These are phyloP conservation scores for Penicillium cosmopolitanum DNA, from an alignment of 495 filamentous ascomycete species.

Conservation along the genomic window DNA sequence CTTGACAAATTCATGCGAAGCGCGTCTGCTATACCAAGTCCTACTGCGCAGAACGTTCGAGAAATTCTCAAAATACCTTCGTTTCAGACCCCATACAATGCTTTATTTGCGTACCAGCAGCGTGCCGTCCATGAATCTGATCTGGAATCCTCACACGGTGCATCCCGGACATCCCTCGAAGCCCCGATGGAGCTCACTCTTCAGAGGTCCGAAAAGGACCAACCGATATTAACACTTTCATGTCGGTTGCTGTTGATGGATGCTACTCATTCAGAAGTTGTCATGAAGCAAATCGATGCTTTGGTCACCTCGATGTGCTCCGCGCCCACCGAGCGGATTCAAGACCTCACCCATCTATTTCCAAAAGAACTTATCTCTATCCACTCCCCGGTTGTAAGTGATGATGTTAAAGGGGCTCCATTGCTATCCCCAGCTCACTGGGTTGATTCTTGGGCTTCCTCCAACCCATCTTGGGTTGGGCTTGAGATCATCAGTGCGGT, in stretches of 20 bases:
- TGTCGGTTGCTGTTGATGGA: background rate
- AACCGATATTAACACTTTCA: background rate
- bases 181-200: background rate
- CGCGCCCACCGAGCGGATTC: background rate
- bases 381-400: background rate
- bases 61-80: background rate
- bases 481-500: background rate
- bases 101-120: background rate
- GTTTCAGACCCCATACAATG: background rate
- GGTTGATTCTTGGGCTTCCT: constrained; percentile 15
- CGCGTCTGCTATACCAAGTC: background rate
- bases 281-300: background rate
- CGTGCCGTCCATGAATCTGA: background rate
- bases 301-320: background rate
- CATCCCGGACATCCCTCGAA: background rate
- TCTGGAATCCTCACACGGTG: background rate
- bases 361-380: background rate
- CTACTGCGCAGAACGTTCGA: background rate
- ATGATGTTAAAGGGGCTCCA: background rate
- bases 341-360: background rate
- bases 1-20: background rate
- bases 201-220: background rate
- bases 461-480: constrained; percentile 2
- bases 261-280: background rate
- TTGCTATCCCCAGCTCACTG: constrained; percentile 8